Conservation (phyloP, 2,329 filamentous ascomycete genomes). For the Clarireedia homoeocarpa region DNA sequence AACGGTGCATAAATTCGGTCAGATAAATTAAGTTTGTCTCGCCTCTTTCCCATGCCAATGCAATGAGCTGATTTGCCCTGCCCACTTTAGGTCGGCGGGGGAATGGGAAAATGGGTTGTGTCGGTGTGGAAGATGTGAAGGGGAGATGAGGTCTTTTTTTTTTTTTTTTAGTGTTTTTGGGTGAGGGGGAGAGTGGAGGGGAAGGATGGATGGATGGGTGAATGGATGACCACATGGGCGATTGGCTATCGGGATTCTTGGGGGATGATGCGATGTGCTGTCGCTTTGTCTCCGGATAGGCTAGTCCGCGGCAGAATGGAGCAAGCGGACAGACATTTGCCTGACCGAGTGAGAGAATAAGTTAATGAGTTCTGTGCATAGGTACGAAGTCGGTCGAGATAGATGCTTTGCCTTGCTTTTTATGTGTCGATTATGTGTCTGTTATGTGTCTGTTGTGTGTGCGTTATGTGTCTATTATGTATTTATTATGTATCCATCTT, state of each 20-base stretch:
- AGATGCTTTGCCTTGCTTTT: not conserved
- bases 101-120: not conserved
- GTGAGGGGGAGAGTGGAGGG: too few relatives aligned
- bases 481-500: too few relatives aligned
- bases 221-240: slow-evolving; percentile 3
- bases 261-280: not conserved
- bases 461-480: too few relatives aligned
- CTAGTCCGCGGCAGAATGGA: too few relatives aligned
- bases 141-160: not conserved
- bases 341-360: too few relatives aligned
- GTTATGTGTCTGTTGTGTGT: too few relatives aligned
- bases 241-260: too few relatives aligned
- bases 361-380: too few relatives aligned
- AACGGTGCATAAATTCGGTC: slow-evolving; percentile 8
- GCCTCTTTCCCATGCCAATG: not conserved
- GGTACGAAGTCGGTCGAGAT: too few relatives aligned
- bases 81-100: slow-evolving; percentile 5
- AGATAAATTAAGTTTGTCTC: slow-evolving; percentile 1
- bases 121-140: slow-evolving; percentile 4
- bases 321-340: too few relatives aligned
- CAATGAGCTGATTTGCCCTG: not conserved
- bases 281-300: not conserved
- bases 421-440: too few relatives aligned
- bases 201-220: slow-evolving; percentile 3
- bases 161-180: not conserved